A percentile compares a stretch with the other conserved stretches of the same genome.
phyloP scores from a whole-genome alignment of 768 basidiomycete species.

The Boletus sp. region DNA sequence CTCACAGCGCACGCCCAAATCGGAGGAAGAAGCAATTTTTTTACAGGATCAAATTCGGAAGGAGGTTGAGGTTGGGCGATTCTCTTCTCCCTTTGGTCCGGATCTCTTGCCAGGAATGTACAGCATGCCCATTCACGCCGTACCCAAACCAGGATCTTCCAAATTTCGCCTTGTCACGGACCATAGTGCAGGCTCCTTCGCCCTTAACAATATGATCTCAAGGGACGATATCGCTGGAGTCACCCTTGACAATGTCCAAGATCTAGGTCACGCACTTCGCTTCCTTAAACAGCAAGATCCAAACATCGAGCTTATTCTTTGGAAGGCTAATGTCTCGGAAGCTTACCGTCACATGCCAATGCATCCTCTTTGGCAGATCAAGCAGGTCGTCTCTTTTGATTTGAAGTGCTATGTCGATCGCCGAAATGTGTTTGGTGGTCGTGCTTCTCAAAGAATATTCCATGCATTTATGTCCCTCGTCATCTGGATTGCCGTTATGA shows the following conservation, averaged over 20 bases:
- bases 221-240: slow-evolving; percentile 14
- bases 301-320: slow-evolving; percentile 4
- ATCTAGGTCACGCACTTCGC: slow-evolving; percentile 11
- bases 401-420: slow-evolving; percentile 20
- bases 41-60: too few species aligned
- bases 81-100: too few species aligned
- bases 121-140: slow-evolving; percentile 35
- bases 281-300: neutral
- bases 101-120: slow-evolving; percentile 26
- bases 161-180: slow-evolving; percentile 40
- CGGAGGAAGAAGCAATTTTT: too few species aligned
- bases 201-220: slow-evolving; percentile 35
- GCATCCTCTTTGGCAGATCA: slow-evolving; percentile 41
- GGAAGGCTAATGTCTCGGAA: slow-evolving; percentile 38
- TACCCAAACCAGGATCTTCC: slow-evolving; percentile 41
- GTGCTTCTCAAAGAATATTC: slow-evolving; percentile 24
- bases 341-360: slow-evolving; percentile 39
- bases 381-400: slow-evolving; percentile 33
- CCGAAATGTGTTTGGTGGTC: slow-evolving; percentile 25
- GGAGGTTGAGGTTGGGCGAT: too few species aligned
- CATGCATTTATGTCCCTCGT: slow-evolving; percentile 34
- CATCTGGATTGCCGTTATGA: slow-evolving; percentile 28
- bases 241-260: neutral
- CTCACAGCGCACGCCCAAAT: too few species aligned
- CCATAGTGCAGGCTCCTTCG: slow-evolving; percentile 35